Conservation (phyloP, 2,329 filamentous ascomycete genomes). For the Neonectria punicea region DNA sequence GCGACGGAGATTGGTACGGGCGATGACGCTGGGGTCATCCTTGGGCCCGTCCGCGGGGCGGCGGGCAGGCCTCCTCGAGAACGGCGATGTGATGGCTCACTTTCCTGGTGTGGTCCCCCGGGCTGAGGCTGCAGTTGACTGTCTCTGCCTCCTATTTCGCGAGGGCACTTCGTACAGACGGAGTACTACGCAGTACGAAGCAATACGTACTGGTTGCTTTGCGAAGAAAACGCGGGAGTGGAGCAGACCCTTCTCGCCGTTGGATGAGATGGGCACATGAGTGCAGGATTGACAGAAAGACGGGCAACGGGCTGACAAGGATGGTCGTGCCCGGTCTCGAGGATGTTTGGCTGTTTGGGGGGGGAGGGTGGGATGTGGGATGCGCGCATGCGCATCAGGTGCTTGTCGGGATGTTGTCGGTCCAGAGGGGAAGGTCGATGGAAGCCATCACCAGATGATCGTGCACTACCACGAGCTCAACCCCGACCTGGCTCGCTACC, state of each 20-base stretch:
- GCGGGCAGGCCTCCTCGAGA: slow-evolving; percentile 20
- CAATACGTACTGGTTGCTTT: neutral
- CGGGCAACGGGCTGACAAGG: slow-evolving; percentile 7
- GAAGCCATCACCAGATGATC: slow-evolving; percentile 35
- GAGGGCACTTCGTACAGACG: neutral
- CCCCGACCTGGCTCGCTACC: slow-evolving; percentile 10
- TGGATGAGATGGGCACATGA: slow-evolving; percentile 8
- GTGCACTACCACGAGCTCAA: slow-evolving; percentile 15
- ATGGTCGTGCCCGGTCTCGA: neutral
- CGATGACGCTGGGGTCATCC: slow-evolving; percentile 36
- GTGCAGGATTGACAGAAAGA: slow-evolving; percentile 18
- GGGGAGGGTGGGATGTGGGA: slow-evolving; percentile 2
- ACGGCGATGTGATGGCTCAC: slow-evolving; percentile 29
- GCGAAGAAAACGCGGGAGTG: slow-evolving; percentile 3
- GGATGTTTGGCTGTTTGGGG: neutral
- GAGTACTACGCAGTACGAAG: neutral
- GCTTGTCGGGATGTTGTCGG: slow-evolving; percentile 20
- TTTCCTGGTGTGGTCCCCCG: slow-evolving; percentile 12
- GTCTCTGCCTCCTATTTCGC: slow-evolving; percentile 11
- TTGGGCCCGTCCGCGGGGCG: slow-evolving; percentile 19
- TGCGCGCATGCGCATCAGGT: slow-evolving; percentile 22
- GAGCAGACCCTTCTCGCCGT: slow-evolving; percentile 13
- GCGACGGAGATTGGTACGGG: slow-evolving; percentile 36
- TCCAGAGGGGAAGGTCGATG: slow-evolving; percentile 27
- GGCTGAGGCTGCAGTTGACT: slow-evolving; percentile 9